A percentile compares a stretch with the other conserved stretches of the same genome.
Conservation (phyloP, 164 flowering plant genomes). For the Vitis labrusca region DNA sequence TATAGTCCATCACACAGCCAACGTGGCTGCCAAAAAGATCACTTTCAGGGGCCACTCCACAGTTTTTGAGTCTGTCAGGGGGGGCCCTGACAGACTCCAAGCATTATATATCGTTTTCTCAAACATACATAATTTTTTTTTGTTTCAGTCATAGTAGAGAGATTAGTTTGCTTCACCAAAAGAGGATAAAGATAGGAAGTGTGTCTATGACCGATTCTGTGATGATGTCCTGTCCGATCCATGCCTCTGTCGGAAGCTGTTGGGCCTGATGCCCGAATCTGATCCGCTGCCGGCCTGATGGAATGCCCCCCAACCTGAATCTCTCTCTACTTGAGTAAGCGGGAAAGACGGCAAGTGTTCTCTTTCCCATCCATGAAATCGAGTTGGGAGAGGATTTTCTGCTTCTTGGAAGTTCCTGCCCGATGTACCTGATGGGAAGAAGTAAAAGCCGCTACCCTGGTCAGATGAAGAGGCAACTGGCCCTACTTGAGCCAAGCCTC, state of each 20-base stretch:
- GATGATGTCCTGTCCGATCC: conserved; percentile 73
- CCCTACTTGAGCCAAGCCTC: conserved; percentile 44
- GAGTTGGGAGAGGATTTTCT: conserved; percentile 46
- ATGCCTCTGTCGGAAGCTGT: conserved; percentile 67
- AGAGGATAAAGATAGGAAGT: conserved; percentile 21
- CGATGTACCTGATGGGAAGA: conserved; percentile 56
- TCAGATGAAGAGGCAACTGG: conserved; percentile 61
- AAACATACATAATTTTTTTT: conserved; percentile 26
- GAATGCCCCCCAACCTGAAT: conserved; percentile 56
- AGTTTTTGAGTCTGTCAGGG: conserved; percentile 16
- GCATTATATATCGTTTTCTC: conserved; percentile 28
- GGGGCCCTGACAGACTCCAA: conserved; percentile 32
- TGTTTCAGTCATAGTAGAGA: conserved; percentile 22
- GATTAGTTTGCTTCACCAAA: conserved; percentile 31
- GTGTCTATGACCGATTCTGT: conserved; percentile 54
- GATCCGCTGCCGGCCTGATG: conserved; percentile 53
- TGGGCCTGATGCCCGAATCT: conserved; percentile 44
- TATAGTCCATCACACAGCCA: conserved; percentile 37
- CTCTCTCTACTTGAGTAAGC: conserved; percentile 60
- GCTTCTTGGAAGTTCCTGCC: conserved; percentile 60
- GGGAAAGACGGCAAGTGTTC: conserved; percentile 66
- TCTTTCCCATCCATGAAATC: conserved; percentile 73
- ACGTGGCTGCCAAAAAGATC: conserved; percentile 30
- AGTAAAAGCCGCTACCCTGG: conserved; percentile 51
- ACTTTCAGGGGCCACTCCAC: conserved; percentile 26